Percentiles rank a stretch among this genome's conserved stretches.
phyloP scores from a whole-genome alignment of 2,329 filamentous ascomycete genomes.

The Verticillium klebahnii region DNA sequence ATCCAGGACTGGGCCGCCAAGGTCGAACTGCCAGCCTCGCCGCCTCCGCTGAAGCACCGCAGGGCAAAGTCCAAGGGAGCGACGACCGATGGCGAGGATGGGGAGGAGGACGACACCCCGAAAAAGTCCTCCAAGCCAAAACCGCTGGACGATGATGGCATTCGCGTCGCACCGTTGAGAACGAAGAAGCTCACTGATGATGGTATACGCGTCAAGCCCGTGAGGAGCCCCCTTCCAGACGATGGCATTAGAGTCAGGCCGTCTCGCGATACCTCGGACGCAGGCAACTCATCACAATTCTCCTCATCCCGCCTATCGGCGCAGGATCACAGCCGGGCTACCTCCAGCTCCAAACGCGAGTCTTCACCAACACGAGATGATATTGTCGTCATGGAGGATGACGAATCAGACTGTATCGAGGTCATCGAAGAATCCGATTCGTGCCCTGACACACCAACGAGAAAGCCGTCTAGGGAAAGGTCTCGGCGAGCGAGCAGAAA shows the following conservation, averaged over 20 bases:
- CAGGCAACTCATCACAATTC: neutral
- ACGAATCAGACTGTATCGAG: constrained; percentile 19
- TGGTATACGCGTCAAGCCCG: constrained; percentile 26
- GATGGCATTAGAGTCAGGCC: constrained; percentile 11
- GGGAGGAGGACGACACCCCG: neutral
- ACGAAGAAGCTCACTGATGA: constrained; percentile 25
- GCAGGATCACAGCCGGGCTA: constrained; percentile 9
- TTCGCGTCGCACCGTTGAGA: constrained; percentile 28
- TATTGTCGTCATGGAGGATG: constrained; percentile 20
- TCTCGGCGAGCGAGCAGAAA: constrained; percentile 7
- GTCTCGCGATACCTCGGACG: neutral
- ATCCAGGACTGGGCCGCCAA: constrained; percentile 58
- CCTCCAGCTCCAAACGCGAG: constrained; percentile 17
- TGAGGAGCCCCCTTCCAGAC: constrained; percentile 9
- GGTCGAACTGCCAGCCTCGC: constrained; percentile 44
- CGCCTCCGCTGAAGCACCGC: constrained; percentile 28
- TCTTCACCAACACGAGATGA: constrained; percentile 11
- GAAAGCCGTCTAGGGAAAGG: constrained; percentile 6
- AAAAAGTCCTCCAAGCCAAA: constrained; percentile 10
- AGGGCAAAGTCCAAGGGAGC: constrained; percentile 28
- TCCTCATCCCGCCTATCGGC: neutral
- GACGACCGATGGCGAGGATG: constrained; percentile 16
- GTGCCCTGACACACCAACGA: constrained; percentile 31
- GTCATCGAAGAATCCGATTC: constrained; percentile 31
- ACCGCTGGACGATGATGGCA: constrained; percentile 21